Evolutionary conservation across 345 rosid genomes (phyloP), one percentile per base, ranked within the genome.

Genomic region (Isatis tinctoria): DNA sequence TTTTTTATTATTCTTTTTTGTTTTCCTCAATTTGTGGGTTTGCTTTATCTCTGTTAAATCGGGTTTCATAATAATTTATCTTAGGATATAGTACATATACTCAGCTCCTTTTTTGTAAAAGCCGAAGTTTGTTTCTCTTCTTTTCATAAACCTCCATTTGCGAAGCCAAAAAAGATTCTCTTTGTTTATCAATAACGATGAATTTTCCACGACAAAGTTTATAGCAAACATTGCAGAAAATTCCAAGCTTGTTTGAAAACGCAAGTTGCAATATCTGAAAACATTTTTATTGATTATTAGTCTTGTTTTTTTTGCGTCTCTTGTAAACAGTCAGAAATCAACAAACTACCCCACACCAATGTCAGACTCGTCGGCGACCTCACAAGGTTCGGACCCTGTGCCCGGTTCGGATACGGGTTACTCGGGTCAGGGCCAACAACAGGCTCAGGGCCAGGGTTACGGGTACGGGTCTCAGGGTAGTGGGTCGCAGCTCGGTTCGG

Each of bases 321-420:
- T 10, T 30, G 12, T 33, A 2, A 1, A 49, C 90, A 89, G 98
- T 78, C 91, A 94, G 77, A 94, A 91, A 80, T 87, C 98, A 6
- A 65, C 96, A 6, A 85, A 87, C 72, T 83, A 86, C 52, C 12
- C 97, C 27, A 49, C 95, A 8, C 90, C 98, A 17, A 17, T 60
- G 44, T 45, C 85, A 10, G 84, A 70, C 27, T 64, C 79, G 40
- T 27, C 84, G 8, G 73, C 79, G 5, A 44, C 85, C 49, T 39
- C 91, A 51, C 85, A 84, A 65, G 85, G 79, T 39, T 65, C 73
- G 10, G 79, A 73, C 16, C 70, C 79, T 2, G 70, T 76, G 47
- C 76, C 54, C 47, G 89, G 81, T 52, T 47, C 86, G 16, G 80
- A 72, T 5, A 10, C 80, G 5, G 78, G 77, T 30, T 71, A 69